Base-by-base conservation (phyloP, 345 rosid genomes). In the Excoecaria cochinchinensis region DNA sequence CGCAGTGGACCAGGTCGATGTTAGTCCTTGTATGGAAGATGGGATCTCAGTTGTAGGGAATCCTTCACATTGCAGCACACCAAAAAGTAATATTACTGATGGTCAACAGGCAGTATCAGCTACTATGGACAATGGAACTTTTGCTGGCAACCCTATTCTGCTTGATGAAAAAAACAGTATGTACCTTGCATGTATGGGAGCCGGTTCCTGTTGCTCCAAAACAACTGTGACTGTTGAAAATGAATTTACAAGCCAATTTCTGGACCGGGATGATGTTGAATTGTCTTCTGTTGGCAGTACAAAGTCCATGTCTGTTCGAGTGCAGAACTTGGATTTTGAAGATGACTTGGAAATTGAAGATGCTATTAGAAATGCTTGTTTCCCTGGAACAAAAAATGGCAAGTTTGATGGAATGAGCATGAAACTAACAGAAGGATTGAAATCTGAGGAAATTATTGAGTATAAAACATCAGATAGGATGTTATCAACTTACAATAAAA, bases 151-250 rank as follows among this genome's bases (percentile, higher is more conserved):
- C 1, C 12, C 38, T 57, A 21, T 31, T 48, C 48, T 47, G 67
- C 36, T 56, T 70, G 71, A 72, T 55, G 52, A 62, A 47, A 61
- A 80, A 66, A 57, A 11, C 39, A 39, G 46, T 24, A 70, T 25
- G 21, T 55, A 22, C 14, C 1, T 39, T 64, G 48, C 14, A 42
- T n/a, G 47, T 53, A 40, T 47, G 70, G 46, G 39, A 6, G 21
- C 60, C 57, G 22, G 68, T 72, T 76, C 67, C n/a, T 17, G 67
- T 72, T 64, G 66, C 58, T 76, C 74, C 21, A 72, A 72, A 31
- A 8, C 67, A 44, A 60, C 57, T 1, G 50, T 22, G 53, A 46
- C 22, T 10, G 19, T 44, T n/a, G 75, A 47, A 52, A 68, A 68
- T 68, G 71, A 78, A 76, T 36, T 40, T 61, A 22, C 15, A 53